These are phyloP conservation scores for Zoysia japonica DNA, from an alignment of 176 grass and related monocot species.

Conservation along the genomic window DNA sequence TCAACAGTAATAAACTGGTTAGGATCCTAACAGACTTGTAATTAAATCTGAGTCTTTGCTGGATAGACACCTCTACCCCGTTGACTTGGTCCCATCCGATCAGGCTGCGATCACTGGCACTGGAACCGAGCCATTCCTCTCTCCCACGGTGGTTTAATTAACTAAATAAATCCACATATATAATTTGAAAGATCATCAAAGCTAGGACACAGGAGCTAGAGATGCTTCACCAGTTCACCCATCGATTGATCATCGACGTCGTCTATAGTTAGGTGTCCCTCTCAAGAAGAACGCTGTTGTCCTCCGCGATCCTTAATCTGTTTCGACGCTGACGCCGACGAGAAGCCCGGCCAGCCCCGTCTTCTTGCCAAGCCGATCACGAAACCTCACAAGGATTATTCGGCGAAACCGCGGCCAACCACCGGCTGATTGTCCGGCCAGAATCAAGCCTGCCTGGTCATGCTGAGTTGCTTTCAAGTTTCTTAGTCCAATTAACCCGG, in stretches of 20 bases:
- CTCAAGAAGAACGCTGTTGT: too few species aligned
- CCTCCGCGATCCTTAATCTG: conserved; percentile 28
- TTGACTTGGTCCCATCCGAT: background rate
- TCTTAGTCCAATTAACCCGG: too few species aligned
- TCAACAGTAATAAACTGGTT: background rate
- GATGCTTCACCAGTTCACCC: background rate
- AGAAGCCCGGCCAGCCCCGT: background rate
- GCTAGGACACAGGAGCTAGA: background rate
- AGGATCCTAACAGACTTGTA: background rate
- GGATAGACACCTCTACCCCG: background rate
- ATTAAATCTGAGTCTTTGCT: background rate
- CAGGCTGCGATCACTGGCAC: background rate
- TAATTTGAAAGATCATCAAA: background rate
- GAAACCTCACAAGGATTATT: conserved; percentile 22
- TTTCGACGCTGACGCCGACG: conserved; percentile 12
- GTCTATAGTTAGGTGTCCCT: background rate
- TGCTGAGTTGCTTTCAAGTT: too few species aligned
- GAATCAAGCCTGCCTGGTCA: too few species aligned
- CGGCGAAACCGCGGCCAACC: background rate
- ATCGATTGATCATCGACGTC: background rate
- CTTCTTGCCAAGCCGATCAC: conserved; percentile 5
- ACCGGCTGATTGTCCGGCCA: conserved; percentile 10
- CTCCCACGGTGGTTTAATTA: background rate
- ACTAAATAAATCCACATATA: too few species aligned
- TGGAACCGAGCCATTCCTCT: too few species aligned